These are phyloP conservation scores for Kwoniella dendrophila DNA, from an alignment of 768 basidiomycete genomes.

Conservation along the genomic window DNA sequence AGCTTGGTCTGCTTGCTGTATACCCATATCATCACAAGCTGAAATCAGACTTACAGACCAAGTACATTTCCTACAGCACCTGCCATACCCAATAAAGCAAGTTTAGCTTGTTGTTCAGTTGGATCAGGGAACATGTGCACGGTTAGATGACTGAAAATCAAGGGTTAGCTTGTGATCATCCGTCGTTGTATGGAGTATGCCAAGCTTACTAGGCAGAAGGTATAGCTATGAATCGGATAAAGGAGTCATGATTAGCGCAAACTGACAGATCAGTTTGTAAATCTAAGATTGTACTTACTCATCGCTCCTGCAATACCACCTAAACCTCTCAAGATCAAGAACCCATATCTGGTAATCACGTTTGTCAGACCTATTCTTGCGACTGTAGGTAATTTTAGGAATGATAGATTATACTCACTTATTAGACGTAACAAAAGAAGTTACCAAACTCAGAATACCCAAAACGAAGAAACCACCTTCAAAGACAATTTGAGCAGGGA, in stretches of 20 bases:
- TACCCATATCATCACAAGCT: too few species aligned
- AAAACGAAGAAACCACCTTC: conserved; percentile 58
- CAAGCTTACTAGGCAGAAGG: conserved; percentile 33
- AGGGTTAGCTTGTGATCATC: conserved; percentile 28
- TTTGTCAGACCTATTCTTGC: background rate
- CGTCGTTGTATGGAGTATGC: background rate
- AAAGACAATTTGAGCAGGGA: conserved; percentile 58
- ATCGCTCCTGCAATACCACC: conserved; percentile 62
- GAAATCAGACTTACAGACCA: conserved; percentile 33
- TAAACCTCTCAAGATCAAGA: conserved; percentile 63
- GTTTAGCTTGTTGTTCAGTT: conserved; percentile 60
- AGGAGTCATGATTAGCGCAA: background rate
- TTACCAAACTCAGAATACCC: conserved; percentile 59
- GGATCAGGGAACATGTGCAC: conserved; percentile 62
- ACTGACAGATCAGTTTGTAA: background rate
- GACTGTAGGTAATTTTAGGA: background rate
- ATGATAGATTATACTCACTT: conserved; percentile 37
- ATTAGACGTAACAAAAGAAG: conserved; percentile 59
- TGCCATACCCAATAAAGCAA: conserved; percentile 60
- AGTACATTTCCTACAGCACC: conserved; percentile 61
- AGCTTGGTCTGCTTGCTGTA: background rate
- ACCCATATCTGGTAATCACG: conserved; percentile 51
- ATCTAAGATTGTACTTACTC: conserved; percentile 35
- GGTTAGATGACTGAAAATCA: conserved; percentile 56
- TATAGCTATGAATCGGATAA: conserved; percentile 25